Conservation (phyloP, 768 basidiomycete genomes). For the Tephrocybe sp. region DNA sequence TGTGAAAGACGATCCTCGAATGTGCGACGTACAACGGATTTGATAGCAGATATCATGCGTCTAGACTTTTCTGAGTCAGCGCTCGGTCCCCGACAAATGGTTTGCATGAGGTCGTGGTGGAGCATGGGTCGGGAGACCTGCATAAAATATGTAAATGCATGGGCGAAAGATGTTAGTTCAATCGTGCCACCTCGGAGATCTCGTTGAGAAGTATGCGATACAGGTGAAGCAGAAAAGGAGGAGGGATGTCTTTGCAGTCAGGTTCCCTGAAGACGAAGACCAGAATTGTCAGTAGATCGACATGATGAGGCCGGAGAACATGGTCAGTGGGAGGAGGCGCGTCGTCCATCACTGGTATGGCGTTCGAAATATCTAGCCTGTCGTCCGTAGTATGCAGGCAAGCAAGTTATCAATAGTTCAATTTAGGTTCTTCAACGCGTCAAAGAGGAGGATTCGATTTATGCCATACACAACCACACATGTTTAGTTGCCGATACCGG, state of each 20-base stretch:
- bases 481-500: conserved; percentile 1
- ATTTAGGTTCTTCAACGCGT: too few species aligned
- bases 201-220: conserved; percentile 70
- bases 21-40: conserved; percentile 28
- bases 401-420: background rate
- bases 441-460: too few species aligned
- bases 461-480: too few species aligned
- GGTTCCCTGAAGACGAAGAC: conserved; percentile 63
- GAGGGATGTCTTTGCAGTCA: conserved; percentile 51
- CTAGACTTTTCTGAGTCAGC: conserved; percentile 40
- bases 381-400: background rate
- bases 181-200: conserved; percentile 57
- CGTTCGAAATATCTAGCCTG: background rate
- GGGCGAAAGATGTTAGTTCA: background rate
- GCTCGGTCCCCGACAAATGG: conserved; percentile 45
- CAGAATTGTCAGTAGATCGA: conserved; percentile 65
- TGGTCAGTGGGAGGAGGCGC: conserved; percentile 64
- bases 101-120: conserved; percentile 47
- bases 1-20: background rate
- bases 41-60: conserved; percentile 47
- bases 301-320: conserved; percentile 75
- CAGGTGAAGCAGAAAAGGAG: conserved; percentile 59
- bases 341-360: conserved; percentile 35
- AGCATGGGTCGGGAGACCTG: conserved; percentile 68
- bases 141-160: background rate